These are phyloP conservation scores for Fusarium lyarnte DNA, from an alignment of 2,329 filamentous ascomycete genomes.

Conservation along the genomic window DNA sequence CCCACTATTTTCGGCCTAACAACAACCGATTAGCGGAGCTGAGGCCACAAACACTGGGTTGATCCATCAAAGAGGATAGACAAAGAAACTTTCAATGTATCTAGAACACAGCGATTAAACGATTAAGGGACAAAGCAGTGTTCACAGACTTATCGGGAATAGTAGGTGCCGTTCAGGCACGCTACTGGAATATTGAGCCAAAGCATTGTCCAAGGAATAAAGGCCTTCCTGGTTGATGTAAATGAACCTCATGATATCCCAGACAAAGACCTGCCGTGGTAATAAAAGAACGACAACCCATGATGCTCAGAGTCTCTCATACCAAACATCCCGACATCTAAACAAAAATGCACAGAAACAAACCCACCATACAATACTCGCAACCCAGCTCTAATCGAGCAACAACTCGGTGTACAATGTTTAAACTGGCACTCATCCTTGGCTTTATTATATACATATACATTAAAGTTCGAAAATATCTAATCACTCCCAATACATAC, in stretches of 20 bases:
- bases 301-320: background rate
- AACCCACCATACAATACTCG: background rate
- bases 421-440: background rate
- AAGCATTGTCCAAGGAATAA: background rate
- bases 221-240: background rate
- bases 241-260: background rate
- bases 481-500: no score
- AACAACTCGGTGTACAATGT: background rate
- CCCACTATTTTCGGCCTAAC: background rate
- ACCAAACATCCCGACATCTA: background rate
- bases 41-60: no score
- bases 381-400: background rate
- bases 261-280: background rate
- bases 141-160: background rate
- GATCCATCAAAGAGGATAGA: background rate
- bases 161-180: accelerated
- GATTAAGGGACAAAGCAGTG: accelerated
- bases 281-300: background rate
- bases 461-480: background rate
- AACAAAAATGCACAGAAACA: background rate
- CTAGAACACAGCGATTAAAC: background rate
- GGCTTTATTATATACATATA: background rate
- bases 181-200: background rate
- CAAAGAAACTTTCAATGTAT: background rate
- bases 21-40: no score